These are phyloP conservation scores for Mycosarcoma mackinlayi DNA, from an alignment of 1,284 basidiomycete species.

Conservation along the genomic window DNA sequence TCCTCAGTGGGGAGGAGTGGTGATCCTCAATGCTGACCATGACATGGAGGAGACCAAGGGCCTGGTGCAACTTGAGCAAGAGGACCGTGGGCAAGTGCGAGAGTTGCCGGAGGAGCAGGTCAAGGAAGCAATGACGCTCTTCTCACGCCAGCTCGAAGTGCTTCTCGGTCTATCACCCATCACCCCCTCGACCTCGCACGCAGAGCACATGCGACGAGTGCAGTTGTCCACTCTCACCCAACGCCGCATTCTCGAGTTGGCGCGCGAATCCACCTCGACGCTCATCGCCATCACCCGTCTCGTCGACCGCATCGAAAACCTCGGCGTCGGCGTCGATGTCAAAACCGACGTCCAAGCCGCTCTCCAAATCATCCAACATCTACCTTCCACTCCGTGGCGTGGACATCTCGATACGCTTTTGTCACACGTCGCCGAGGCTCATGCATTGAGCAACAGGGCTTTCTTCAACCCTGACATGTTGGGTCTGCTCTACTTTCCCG, in stretches of 20 bases:
- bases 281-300: constrained; percentile 57
- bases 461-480: constrained; percentile 98
- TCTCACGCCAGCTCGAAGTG: constrained; percentile 78
- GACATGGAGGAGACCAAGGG: background rate
- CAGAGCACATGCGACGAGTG: background rate
- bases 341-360: constrained; percentile 32
- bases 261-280: constrained; percentile 46
- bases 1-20: constrained; percentile 94
- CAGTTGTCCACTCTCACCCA: constrained; percentile 34
- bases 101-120: constrained; percentile 69
- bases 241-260: constrained; percentile 50
- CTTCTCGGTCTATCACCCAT: constrained; percentile 77
- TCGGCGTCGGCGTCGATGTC: constrained; percentile 58
- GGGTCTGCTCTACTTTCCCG: constrained; percentile 87
- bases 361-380: constrained; percentile 22
- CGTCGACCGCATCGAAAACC: constrained; percentile 56
- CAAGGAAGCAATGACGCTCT: constrained; percentile 76
- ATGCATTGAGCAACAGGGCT: constrained; percentile 81
- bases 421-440: constrained; percentile 76
- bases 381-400: constrained; percentile 47
- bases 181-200: background rate
- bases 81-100: background rate
- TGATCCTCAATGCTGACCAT: constrained; percentile 75
- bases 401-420: constrained; percentile 70
- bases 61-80: background rate